Evolutionary conservation across 352 stramenopile species (phyloP).

Genomic region (Phytophthora fragariae): DNA sequence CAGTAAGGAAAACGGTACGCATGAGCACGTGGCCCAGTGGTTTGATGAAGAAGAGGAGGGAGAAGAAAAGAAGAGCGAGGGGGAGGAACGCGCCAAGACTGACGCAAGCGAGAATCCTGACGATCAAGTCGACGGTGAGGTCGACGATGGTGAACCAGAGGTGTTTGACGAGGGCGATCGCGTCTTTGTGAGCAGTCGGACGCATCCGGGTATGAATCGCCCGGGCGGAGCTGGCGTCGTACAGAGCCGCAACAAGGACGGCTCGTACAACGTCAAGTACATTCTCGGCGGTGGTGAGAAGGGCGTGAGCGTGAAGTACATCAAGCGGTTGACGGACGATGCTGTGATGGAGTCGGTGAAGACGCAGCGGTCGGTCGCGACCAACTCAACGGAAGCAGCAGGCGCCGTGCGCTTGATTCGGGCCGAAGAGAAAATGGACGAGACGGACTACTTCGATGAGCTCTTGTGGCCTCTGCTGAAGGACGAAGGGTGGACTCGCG

Average conservation of each 20-base stretch:
- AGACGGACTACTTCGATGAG: constrained; percentile 82
- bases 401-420: constrained; percentile 36
- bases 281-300: constrained; percentile 83
- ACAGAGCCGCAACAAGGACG: constrained; percentile 60
- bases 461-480: constrained; percentile 82
- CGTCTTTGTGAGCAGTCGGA: constrained; percentile 81
- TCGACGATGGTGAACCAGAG: constrained; percentile 47
- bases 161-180: constrained; percentile 65
- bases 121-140: constrained; percentile 23
- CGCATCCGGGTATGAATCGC: constrained; percentile 84
- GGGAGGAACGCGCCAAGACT: constrained; percentile 1
- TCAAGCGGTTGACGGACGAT: constrained; percentile 73
- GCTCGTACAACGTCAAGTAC: constrained; percentile 88
- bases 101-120: constrained; percentile 10
- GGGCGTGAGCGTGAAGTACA: constrained; percentile 61
- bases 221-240: constrained; percentile 70
- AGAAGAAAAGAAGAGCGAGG: constrained; percentile 31
- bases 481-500: constrained; percentile 74
- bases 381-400: constrained; percentile 31
- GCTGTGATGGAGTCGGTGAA: constrained; percentile 82
- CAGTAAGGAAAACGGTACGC: not conserved
- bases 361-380: constrained; percentile 41
- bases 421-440: constrained; percentile 52
- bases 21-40: constrained; percentile 38
- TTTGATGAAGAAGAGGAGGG: constrained; percentile 40